A percentile compares a stretch with the other conserved stretches of the same genome.
phyloP scores from a whole-genome alignment of 2,329 filamentous ascomycete species.

The Epicoccum sorghinum region DNA sequence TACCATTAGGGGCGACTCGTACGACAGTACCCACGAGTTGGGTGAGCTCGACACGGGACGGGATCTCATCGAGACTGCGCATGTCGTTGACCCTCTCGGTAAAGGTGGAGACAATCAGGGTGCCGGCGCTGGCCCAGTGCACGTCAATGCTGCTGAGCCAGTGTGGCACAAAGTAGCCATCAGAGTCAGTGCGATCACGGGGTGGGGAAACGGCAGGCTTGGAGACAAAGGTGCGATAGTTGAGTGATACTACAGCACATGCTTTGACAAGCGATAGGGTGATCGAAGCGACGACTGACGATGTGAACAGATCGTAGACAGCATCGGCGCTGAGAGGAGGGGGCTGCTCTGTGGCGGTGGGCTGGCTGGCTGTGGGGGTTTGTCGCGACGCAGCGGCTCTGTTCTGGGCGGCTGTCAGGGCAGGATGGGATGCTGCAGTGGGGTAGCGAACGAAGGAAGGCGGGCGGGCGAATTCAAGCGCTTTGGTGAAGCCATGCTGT shows the following conservation, averaged over 20 bases:
- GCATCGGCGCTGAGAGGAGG: slow-evolving; percentile 39
- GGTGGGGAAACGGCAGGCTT: slow-evolving; percentile 21
- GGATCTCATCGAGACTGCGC: slow-evolving; percentile 25
- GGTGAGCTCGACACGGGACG: slow-evolving; percentile 24
- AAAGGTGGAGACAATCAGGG: slow-evolving; percentile 40
- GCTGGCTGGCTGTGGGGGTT: background rate
- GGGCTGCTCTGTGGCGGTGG: background rate
- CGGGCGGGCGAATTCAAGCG: slow-evolving; percentile 41
- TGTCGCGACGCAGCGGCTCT: slow-evolving; percentile 18
- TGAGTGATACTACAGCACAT: slow-evolving; percentile 41
- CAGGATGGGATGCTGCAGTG: slow-evolving; percentile 27
- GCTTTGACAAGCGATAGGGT: slow-evolving; percentile 43
- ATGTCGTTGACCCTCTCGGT: slow-evolving; percentile 33
- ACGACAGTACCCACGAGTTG: slow-evolving; percentile 34
- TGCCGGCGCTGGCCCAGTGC: slow-evolving; percentile 44
- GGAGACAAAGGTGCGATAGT: slow-evolving; percentile 46
- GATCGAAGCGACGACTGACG: slow-evolving; percentile 45
- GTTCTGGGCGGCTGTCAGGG: slow-evolving; percentile 24
- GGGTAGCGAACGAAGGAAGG: slow-evolving; percentile 32
- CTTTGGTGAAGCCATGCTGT: slow-evolving; percentile 42
- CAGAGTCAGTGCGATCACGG: slow-evolving; percentile 10
- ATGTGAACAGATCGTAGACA: slow-evolving; percentile 48
- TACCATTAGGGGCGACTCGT: slow-evolving; percentile 44
- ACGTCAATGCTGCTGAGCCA: slow-evolving; percentile 41
- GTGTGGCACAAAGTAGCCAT: slow-evolving; percentile 11